Percentiles rank a stretch among this genome's conserved stretches.
phyloP scores from a whole-genome alignment of 2,329 filamentous ascomycete genomes.

The Helminthosporium solani region DNA sequence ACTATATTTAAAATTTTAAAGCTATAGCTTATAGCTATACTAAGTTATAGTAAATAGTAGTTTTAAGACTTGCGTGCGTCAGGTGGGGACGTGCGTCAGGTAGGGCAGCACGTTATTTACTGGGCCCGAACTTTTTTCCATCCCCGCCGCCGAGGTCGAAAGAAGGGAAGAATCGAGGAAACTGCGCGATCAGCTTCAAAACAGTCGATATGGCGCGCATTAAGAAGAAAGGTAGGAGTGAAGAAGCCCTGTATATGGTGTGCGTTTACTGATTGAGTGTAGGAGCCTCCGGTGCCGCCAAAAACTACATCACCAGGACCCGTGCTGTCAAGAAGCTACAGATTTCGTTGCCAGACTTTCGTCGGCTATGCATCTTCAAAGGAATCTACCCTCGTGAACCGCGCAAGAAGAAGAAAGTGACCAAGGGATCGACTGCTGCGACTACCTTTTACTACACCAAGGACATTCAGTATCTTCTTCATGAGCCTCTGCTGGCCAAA shows the following conservation, averaged over 20 bases:
- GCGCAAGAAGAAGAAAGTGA: slow-evolving; percentile 93
- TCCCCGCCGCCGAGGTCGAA: slow-evolving; percentile 11
- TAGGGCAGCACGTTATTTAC: too few species aligned
- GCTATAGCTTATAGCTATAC: too few species aligned
- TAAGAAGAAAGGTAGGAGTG: slow-evolving; percentile 63
- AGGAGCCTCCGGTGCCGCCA: slow-evolving; percentile 86
- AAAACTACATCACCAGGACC: slow-evolving; percentile 97
- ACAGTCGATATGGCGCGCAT: slow-evolving; percentile 35
- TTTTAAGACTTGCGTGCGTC: too few species aligned
- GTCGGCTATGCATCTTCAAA: slow-evolving; percentile 99
- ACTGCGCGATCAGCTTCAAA: background rate
- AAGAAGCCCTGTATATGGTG: slow-evolving; percentile 3
- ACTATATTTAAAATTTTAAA: too few species aligned
- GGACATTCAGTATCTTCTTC: slow-evolving; percentile 96
- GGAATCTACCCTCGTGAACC: slow-evolving; percentile 97
- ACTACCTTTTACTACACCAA: slow-evolving; percentile 93
- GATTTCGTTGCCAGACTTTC: slow-evolving; percentile 94
- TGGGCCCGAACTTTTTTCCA: slow-evolving; percentile 37
- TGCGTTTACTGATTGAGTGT: slow-evolving; percentile 19
- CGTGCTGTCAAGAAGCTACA: slow-evolving; percentile 98
- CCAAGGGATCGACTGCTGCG: slow-evolving; percentile 82
- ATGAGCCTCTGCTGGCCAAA: slow-evolving; percentile 90
- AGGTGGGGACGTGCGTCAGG: too few species aligned
- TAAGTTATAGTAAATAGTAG: too few species aligned
- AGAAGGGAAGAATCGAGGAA: slow-evolving; percentile 1